These are phyloP conservation scores for Picea mariana DNA, from an alignment of 83 land plant species.

Conservation along the genomic window DNA sequence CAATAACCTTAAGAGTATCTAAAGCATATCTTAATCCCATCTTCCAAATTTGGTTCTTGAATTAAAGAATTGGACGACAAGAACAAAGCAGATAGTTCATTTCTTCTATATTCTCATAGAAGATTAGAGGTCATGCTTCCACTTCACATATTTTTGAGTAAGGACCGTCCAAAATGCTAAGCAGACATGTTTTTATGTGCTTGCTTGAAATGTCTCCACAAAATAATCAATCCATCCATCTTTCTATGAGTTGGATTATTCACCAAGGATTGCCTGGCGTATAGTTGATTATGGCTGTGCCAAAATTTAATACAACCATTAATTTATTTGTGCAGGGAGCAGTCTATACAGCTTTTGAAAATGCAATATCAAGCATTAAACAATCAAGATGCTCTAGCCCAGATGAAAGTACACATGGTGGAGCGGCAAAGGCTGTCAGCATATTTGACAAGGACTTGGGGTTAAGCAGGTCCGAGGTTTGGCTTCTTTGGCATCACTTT, in stretches of 20 bases:
- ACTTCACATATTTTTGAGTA: not conserved
- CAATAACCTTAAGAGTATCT: no score
- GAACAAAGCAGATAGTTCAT: not conserved
- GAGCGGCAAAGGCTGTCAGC: conserved; percentile 29
- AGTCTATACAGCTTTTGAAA: conserved; percentile 31
- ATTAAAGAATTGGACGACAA: not conserved
- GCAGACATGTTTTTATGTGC: not conserved
- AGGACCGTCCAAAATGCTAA: not conserved
- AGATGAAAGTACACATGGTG: conserved; percentile 3
- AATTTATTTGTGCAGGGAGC: conserved; percentile 27
- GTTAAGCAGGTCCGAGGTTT: conserved; percentile 38
- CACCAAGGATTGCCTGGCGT: not conserved
- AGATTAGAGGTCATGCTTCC: not conserved
- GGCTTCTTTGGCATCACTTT: conserved; percentile 10
- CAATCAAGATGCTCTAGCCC: conserved; percentile 8
- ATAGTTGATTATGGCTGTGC: no score
- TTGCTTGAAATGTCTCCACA: not conserved
- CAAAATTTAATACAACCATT: not conserved
- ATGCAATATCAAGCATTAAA: conserved; percentile 26
- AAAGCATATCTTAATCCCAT: no score
- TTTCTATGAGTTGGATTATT: not conserved
- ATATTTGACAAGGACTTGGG: conserved; percentile 30
- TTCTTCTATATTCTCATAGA: not conserved
- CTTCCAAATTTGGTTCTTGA: no score
- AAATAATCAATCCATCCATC: not conserved